Base-by-base conservation (phyloP, 2,329 filamentous ascomycete genomes). In the Rutstroemia sydowiana region DNA sequence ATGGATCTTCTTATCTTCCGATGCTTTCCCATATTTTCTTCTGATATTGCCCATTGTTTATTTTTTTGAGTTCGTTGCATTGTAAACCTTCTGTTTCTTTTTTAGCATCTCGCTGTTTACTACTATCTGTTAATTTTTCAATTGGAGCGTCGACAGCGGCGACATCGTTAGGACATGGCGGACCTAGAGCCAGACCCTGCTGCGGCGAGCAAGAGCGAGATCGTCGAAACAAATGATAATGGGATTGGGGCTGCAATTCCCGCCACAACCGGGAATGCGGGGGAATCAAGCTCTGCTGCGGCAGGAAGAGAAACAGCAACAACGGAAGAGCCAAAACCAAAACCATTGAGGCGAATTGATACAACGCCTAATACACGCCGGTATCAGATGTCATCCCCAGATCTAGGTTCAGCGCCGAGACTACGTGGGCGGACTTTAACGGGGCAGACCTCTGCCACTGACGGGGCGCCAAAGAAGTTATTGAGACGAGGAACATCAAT, bases 281-380 rank as follows among this genome's bases (percentile, higher is more conserved):
- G 18, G 9, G 42, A 51, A 16, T 26, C 45, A 10, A 46, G 26
- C 14, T 30, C 34, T 16, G 26, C 16, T 13, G 48, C 28, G 3
- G 20, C 45, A 11, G 3, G 32, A 16, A 18, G 14, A 45, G 20
- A 13, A 30, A 14, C 31, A n/a, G 30, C 44, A 20, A 21, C 48
- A 37, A 37, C 18, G 20, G 43, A 39, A n/a, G 34, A 32, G 2
- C 32, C 32, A 5, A 44, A 28, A 16, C 8, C 11, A 39, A 51
- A 40, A 18, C 48, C 42, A 3, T 14, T 51, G 26, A 46, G 31
- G 39, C 36, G 48, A 32, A 46, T 51, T 20, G 48, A 51, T 40
- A 51, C 48, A 16, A 26, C 46, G 30, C 48, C 48, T 18, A n/a
- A n/a, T n/a, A 30, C 48, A 20, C 26, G 14, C 7, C 42, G 42